Conservation (phyloP, 2,329 filamentous ascomycete species). For the Fonsecaea multimorphosa region DNA sequence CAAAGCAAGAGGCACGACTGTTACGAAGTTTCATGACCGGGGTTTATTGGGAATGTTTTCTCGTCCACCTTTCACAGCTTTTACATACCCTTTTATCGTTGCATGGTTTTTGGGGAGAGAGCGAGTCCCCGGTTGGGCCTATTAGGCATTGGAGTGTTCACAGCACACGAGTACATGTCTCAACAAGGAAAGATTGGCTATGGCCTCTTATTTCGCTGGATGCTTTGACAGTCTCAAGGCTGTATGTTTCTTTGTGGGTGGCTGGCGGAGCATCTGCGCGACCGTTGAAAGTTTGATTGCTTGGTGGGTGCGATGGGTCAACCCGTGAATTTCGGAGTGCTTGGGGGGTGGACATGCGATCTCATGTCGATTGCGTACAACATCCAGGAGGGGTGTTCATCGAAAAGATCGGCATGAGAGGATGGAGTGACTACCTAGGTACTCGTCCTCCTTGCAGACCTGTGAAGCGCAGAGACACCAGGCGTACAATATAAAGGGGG, state of each 20-base stretch:
- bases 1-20: conserved; percentile 3
- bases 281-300: not conserved
- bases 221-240: not conserved
- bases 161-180: conserved; percentile 6
- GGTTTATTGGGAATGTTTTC: not conserved
- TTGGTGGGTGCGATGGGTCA: not conserved
- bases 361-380: not conserved
- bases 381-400: not conserved
- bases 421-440: not conserved
- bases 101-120: conserved; percentile 4
- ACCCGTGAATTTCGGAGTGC: not conserved
- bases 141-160: not conserved
- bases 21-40: conserved; percentile 22
- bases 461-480: not conserved
- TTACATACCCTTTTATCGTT: conserved; percentile 20
- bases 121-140: not conserved
- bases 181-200: not conserved
- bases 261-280: not conserved
- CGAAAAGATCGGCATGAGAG: not conserved
- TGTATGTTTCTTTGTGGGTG: not conserved
- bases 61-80: not conserved
- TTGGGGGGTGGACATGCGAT: not conserved
- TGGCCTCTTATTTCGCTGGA: not conserved
- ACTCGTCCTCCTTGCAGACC: not conserved
- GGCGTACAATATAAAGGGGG: not conserved